Conservation (phyloP, 495 filamentous ascomycete species). For the Penicillium verhagenii region DNA sequence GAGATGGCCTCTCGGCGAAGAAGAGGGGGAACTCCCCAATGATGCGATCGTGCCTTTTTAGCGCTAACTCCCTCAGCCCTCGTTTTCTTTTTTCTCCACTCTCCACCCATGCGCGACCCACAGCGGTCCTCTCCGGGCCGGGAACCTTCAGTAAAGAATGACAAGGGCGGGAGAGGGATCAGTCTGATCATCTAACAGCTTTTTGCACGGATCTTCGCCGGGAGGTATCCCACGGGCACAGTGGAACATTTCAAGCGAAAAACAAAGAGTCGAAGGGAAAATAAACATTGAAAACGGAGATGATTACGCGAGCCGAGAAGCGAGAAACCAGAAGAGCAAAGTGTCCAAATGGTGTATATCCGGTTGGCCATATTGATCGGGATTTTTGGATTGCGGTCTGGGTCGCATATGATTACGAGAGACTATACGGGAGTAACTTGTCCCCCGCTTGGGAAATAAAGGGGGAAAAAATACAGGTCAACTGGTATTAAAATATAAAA, state of each 20-base stretch:
- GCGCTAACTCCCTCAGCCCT: slow-evolving; percentile 24
- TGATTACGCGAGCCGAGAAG: slow-evolving; percentile 1
- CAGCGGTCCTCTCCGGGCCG: slow-evolving; percentile 32
- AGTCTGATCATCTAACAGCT: slow-evolving; percentile 7
- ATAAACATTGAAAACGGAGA: not conserved
- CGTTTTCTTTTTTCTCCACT: slow-evolving; percentile 19
- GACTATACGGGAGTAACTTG: not conserved
- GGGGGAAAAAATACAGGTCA: not conserved
- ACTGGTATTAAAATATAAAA: too few relatives aligned
- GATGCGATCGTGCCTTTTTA: slow-evolving; percentile 17
- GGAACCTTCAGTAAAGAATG: slow-evolving; percentile 31
- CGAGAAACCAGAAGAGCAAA: too few relatives aligned
- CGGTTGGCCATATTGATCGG: slow-evolving; percentile 6
- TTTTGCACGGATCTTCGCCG: slow-evolving; percentile 19
- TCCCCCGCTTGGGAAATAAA: not conserved
- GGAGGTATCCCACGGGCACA: slow-evolving; percentile 9
- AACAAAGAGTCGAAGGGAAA: not conserved
- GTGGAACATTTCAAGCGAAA: slow-evolving; percentile 4
- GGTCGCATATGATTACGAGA: slow-evolving; percentile 10
- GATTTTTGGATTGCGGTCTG: slow-evolving; percentile 12
- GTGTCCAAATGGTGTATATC: not conserved
- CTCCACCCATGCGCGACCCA: slow-evolving; percentile 18
- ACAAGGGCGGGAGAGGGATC: slow-evolving; percentile 15
- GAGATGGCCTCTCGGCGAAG: slow-evolving; percentile 17
- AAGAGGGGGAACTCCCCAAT: slow-evolving; percentile 20